A percentile compares a stretch with the other conserved stretches of the same genome.
phyloP scores from a whole-genome alignment of 2,329 filamentous ascomycete genomes.

The Clonostachys sp. region DNA sequence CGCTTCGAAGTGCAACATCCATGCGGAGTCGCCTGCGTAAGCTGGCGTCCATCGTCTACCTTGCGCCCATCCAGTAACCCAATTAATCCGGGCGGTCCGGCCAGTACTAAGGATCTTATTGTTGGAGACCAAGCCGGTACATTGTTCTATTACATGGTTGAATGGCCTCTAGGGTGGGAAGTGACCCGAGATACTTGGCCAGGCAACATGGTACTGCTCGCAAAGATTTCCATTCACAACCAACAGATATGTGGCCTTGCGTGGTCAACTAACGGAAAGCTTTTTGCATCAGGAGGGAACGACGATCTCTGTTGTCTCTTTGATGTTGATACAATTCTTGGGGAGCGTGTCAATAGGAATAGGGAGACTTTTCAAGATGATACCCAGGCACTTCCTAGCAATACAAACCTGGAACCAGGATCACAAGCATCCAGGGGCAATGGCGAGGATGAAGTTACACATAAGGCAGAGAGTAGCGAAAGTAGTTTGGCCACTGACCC shows the following conservation, averaged over 20 bases:
- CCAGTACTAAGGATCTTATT: conserved; percentile 75
- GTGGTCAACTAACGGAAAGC: conserved; percentile 72
- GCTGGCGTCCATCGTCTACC: conserved; percentile 67
- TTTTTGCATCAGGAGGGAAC: conserved; percentile 86
- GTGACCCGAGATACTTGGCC: conserved; percentile 64
- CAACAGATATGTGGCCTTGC: conserved; percentile 93
- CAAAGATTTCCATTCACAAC: conserved; percentile 71
- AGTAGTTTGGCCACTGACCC: not conserved
- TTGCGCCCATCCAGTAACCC: conserved; percentile 47
- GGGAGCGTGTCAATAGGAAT: not conserved
- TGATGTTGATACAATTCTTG: conserved; percentile 56
- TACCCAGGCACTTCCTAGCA: not conserved
- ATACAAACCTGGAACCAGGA: too few relatives aligned
- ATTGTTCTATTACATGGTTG: conserved; percentile 83
- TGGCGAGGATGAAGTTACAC: not conserved
- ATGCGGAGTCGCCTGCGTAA: conserved; percentile 70
- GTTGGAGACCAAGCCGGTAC: conserved; percentile 81
- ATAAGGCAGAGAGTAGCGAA: conserved; percentile 1
- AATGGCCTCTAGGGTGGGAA: conserved; percentile 71
- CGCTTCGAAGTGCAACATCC: conserved; percentile 74
- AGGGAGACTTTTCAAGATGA: not conserved
- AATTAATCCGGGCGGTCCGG: conserved; percentile 37
- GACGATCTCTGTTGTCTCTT: conserved; percentile 88
- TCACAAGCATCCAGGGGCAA: not conserved
- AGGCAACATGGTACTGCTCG: conserved; percentile 72